Evolutionary conservation across 2,329 filamentous ascomycete species (phyloP).

Genomic region (Colletotrichum lini): DNA sequence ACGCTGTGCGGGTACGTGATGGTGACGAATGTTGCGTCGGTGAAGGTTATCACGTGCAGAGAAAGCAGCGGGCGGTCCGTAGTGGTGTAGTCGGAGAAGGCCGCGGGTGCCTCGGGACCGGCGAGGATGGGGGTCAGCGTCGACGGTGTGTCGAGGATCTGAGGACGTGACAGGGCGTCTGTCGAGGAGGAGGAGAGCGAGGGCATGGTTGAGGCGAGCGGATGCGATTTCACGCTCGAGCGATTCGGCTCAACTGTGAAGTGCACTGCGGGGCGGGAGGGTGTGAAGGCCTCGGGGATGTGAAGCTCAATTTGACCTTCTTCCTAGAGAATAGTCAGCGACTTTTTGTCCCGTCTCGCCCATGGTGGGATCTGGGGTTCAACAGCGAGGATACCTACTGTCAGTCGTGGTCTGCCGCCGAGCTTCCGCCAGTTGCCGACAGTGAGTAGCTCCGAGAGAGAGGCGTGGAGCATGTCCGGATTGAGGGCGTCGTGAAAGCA

Average conservation of each 20-base stretch:
- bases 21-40: slow-evolving; percentile 63
- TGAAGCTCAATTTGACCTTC: slow-evolving; percentile 32
- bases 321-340: not conserved
- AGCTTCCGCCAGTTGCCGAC: slow-evolving; percentile 62
- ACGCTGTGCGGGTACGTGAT: slow-evolving; percentile 63
- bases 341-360: not conserved
- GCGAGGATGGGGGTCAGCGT: slow-evolving; percentile 39
- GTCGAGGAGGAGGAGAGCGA: not conserved
- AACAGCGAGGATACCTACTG: slow-evolving; percentile 46
- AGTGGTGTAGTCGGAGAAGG: slow-evolving; percentile 56
- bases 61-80: slow-evolving; percentile 61
- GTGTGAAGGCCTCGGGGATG: slow-evolving; percentile 24
- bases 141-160: slow-evolving; percentile 31
- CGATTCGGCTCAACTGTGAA: slow-evolving; percentile 28
- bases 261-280: slow-evolving; percentile 34
- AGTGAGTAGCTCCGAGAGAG: slow-evolving; percentile 56
- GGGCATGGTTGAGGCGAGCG: slow-evolving; percentile 29
- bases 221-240: slow-evolving; percentile 21
- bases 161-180: not conserved
- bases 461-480: slow-evolving; percentile 51
- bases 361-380: not conserved
- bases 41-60: slow-evolving; percentile 64
- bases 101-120: slow-evolving; percentile 41
- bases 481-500: slow-evolving; percentile 64
- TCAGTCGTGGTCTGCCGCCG: slow-evolving; percentile 58